These are phyloP conservation scores for Alternaria longipes DNA, from an alignment of 2,329 filamentous ascomycete genomes.

Conservation along the genomic window DNA sequence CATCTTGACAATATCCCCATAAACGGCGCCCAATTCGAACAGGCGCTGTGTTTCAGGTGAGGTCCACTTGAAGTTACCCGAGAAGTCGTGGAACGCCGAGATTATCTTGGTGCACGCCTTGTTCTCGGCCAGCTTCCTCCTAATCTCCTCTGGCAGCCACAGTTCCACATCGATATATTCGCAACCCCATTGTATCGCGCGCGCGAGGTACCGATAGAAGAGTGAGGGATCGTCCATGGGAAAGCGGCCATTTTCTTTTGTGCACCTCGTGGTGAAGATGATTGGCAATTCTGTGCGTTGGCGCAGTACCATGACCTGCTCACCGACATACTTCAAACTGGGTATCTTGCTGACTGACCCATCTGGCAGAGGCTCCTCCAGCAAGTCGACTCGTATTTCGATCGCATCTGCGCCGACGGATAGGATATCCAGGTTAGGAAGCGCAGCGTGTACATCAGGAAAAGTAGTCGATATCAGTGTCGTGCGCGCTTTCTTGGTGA, in stretches of 20 bases:
- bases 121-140: constrained; percentile 71
- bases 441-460: constrained; percentile 80
- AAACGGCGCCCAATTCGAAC: constrained; percentile 75
- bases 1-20: constrained; percentile 91
- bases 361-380: constrained; percentile 74
- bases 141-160: constrained; percentile 82
- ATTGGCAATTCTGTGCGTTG: constrained; percentile 89
- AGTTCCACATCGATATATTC: constrained; percentile 91
- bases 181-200: constrained; percentile 87
- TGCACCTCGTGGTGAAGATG: constrained; percentile 86
- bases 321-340: constrained; percentile 83
- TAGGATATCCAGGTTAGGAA: constrained; percentile 86
- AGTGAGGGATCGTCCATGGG: constrained; percentile 81
- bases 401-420: constrained; percentile 88
- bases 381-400: constrained; percentile 82
- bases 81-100: constrained; percentile 92
- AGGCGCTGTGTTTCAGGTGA: constrained; percentile 75
- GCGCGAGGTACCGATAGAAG: constrained; percentile 81
- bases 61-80: constrained; percentile 83
- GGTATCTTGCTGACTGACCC: constrained; percentile 69
- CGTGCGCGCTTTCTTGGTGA: constrained; percentile 80
- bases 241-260: constrained; percentile 81
- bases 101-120: constrained; percentile 85
- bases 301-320: constrained; percentile 84
- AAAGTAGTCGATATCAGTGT: constrained; percentile 91